Evolutionary conservation across 768 basidiomycete genomes (phyloP).

Genomic region (Leucosporidium scottii): DNA sequence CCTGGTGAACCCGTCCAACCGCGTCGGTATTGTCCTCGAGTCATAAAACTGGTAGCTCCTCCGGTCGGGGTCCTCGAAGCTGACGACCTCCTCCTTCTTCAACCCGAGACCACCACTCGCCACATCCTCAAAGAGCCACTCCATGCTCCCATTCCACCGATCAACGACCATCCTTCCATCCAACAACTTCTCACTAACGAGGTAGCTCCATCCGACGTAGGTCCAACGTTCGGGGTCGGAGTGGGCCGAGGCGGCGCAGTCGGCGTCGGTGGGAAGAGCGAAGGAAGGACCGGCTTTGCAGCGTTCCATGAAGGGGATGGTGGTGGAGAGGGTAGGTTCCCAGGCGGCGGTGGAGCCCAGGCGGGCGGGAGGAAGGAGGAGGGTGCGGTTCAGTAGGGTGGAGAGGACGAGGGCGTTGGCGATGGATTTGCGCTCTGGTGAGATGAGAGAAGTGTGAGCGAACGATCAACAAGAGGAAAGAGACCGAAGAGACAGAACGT

Average conservation of each 20-base stretch:
- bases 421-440: slow-evolving; percentile 24
- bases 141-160: slow-evolving; percentile 13
- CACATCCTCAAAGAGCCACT: neutral
- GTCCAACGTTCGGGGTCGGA: slow-evolving; percentile 15
- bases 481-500: neutral
- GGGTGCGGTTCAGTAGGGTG: slow-evolving; percentile 25
- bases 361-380: slow-evolving; percentile 29
- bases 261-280: neutral
- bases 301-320: slow-evolving; percentile 9
- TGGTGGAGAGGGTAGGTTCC: neutral
- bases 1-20: neutral
- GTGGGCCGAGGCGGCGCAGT: slow-evolving; percentile 12
- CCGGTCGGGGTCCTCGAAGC: slow-evolving; percentile 6
- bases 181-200: slow-evolving; percentile 6
- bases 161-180: slow-evolving; percentile 6
- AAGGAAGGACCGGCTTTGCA: slow-evolving; percentile 14
- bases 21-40: neutral
- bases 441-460: too few relatives aligned
- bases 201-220: slow-evolving; percentile 17
- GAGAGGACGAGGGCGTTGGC: slow-evolving; percentile 29
- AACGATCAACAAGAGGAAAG: neutral
- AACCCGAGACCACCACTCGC: slow-evolving; percentile 18
- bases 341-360: slow-evolving; percentile 25
- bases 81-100: neutral
- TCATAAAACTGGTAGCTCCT: slow-evolving; percentile 25